Percentiles rank a stretch among this genome's conserved stretches.
Evolutionary conservation across 108 stramenopile species (phyloP).

Genomic region (Cyclotella choctawhatcheeana): DNA sequence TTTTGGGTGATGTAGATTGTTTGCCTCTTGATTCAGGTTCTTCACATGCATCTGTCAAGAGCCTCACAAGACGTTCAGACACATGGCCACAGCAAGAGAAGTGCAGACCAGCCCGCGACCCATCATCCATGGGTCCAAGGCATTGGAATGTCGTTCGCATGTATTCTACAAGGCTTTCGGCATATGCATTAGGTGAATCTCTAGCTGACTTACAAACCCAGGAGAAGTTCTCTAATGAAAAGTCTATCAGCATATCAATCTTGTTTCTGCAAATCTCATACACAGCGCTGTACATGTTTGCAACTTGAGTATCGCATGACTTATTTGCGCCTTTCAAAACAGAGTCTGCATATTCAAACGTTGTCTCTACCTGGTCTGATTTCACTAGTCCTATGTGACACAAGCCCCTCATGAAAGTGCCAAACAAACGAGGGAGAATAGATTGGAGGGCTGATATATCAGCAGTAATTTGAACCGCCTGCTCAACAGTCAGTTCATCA

Average conservation of each 20-base stretch:
- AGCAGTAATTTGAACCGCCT: constrained; percentile 90
- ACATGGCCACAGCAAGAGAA: constrained; percentile 94
- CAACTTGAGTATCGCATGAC: constrained; percentile 89
- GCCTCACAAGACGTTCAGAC: constrained; percentile 80
- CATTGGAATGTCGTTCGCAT: constrained; percentile 78
- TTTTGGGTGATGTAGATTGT: background rate
- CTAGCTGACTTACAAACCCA: constrained; percentile 82
- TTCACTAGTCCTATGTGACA: constrained; percentile 87
- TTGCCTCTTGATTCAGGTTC: constrained; percentile 40
- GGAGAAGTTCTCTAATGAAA: constrained; percentile 82
- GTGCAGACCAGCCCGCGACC: constrained; percentile 85
- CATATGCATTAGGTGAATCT: constrained; percentile 87
- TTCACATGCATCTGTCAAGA: constrained; percentile 70
- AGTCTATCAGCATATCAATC: constrained; percentile 86
- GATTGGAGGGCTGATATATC: constrained; percentile 86
- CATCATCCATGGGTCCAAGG: constrained; percentile 91
- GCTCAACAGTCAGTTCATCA: constrained; percentile 84
- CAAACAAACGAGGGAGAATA: constrained; percentile 83
- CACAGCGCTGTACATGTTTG: constrained; percentile 83
- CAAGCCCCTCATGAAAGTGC: constrained; percentile 88
- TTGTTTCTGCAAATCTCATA: constrained; percentile 90
- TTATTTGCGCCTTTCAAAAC: constrained; percentile 85
- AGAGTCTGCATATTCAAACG: constrained; percentile 83
- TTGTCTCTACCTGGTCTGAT: constrained; percentile 83
- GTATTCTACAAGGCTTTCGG: constrained; percentile 84